phyloP scores from a whole-genome alignment of 768 basidiomycete species.

The Termitomyces sp. region DNA sequence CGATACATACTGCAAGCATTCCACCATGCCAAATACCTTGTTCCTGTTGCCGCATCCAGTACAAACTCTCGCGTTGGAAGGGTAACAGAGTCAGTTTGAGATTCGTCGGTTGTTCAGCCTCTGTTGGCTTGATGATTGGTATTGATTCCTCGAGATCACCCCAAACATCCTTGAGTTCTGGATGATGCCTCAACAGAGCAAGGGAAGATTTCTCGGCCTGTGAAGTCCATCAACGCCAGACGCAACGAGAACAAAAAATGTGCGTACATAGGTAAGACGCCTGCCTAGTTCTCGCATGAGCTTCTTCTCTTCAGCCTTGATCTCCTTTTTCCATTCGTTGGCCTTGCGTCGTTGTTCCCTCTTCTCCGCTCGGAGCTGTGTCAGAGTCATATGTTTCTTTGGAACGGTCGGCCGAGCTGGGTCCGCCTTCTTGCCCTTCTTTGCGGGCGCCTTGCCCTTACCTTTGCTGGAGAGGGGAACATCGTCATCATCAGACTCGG shows the following conservation, averaged over 20 bases:
- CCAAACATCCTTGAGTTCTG: slow-evolving; percentile 83
- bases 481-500: slow-evolving; percentile 26
- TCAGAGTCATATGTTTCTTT: slow-evolving; percentile 31
- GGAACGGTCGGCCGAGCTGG: slow-evolving; percentile 3
- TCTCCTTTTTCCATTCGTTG: slow-evolving; percentile 21
- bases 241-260: neutral
- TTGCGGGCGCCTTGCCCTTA: slow-evolving; percentile 32
- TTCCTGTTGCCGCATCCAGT: slow-evolving; percentile 97
- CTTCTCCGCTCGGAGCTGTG: slow-evolving; percentile 25
- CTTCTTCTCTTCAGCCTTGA: slow-evolving; percentile 44
- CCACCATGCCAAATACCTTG: slow-evolving; percentile 84
- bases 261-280: slow-evolving; percentile 65
- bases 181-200: slow-evolving; percentile 65
- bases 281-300: slow-evolving; percentile 63
- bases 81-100: slow-evolving; percentile 85
- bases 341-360: slow-evolving; percentile 22
- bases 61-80: slow-evolving; percentile 93
- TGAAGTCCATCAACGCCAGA: neutral
- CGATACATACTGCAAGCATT: slow-evolving; percentile 73
- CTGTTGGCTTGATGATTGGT: slow-evolving; percentile 57
- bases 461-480: slow-evolving; percentile 28
- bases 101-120: slow-evolving; percentile 76
- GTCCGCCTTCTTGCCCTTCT: slow-evolving; percentile 19
- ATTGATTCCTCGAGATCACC: slow-evolving; percentile 72
- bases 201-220: slow-evolving; percentile 73